Evolutionary conservation across 75 land plant species (phyloP).

Genomic region (Gnetum montanum): DNA sequence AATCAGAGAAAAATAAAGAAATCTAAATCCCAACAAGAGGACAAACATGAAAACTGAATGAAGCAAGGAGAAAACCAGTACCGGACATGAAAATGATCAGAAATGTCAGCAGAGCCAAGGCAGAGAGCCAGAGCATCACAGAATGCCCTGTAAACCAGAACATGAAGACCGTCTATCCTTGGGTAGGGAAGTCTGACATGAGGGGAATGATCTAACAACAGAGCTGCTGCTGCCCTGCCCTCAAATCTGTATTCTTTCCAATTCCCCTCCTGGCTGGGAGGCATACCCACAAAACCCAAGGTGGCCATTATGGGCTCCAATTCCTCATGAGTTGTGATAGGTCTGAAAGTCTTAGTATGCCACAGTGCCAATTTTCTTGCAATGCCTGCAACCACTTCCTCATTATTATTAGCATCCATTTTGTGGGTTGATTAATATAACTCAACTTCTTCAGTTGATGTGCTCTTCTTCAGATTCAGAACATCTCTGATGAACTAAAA

Average conservation of each 20-base stretch:
- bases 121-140: slow-evolving; percentile 26
- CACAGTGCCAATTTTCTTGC: slow-evolving; percentile 35
- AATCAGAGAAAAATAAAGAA: too few species aligned
- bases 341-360: slow-evolving; percentile 43
- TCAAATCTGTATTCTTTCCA: slow-evolving; percentile 33
- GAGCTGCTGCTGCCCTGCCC: not conserved
- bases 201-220: not conserved
- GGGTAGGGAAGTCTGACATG: slow-evolving; percentile 35
- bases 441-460: too few species aligned
- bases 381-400: slow-evolving; percentile 11
- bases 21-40: not conserved
- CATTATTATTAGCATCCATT: too few species aligned
- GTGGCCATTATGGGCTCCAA: slow-evolving; percentile 47
- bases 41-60: not conserved
- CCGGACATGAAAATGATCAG: slow-evolving; percentile 46
- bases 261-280: slow-evolving; percentile 2
- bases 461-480: too few species aligned
- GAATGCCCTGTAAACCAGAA: slow-evolving; percentile 40
- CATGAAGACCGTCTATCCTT: slow-evolving; percentile 39
- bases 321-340: slow-evolving; percentile 49
- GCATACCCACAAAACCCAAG: slow-evolving; percentile 31
- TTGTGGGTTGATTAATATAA: too few species aligned
- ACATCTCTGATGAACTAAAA: too few species aligned
- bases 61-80: too few species aligned
- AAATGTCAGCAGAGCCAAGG: slow-evolving; percentile 17